These are phyloP conservation scores for Phanerodontia chrysosporium DNA, from an alignment of 768 basidiomycete species.

Conservation along the genomic window DNA sequence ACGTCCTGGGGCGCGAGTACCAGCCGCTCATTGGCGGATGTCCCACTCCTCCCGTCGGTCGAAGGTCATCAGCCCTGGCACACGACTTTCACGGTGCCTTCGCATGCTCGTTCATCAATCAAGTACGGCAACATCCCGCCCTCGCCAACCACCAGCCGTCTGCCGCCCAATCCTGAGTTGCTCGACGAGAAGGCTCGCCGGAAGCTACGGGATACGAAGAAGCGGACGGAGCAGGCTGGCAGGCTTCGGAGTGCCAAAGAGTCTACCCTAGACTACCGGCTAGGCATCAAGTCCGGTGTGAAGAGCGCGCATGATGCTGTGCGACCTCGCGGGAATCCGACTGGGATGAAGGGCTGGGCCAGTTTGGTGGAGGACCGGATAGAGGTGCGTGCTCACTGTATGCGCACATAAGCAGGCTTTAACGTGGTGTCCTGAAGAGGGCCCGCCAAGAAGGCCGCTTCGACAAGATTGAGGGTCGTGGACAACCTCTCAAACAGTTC, in stretches of 20 bases:
- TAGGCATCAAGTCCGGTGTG: constrained; percentile 45
- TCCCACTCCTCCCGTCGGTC: constrained; percentile 50
- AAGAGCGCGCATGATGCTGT: neutral
- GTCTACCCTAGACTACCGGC: constrained; percentile 69
- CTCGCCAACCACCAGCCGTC: constrained; percentile 14
- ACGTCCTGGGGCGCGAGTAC: constrained; percentile 10
- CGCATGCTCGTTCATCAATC: constrained; percentile 48
- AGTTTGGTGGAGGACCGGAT: constrained; percentile 75
- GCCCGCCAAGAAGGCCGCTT: constrained; percentile 67
- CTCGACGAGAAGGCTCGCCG: constrained; percentile 37
- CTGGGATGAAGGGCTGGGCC: constrained; percentile 69
- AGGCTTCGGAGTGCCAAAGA: constrained; percentile 63
- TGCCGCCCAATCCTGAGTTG: constrained; percentile 16
- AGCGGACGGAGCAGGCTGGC: constrained; percentile 48
- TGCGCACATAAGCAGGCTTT: neutral
- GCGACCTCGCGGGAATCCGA: constrained; percentile 43
- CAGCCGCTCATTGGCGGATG: constrained; percentile 27
- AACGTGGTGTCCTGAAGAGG: constrained; percentile 37
- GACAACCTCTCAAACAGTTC: constrained; percentile 42
- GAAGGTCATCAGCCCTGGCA: constrained; percentile 67
- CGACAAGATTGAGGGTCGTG: constrained; percentile 65
- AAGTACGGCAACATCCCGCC: constrained; percentile 45
- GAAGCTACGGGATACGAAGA: constrained; percentile 46
- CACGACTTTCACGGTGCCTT: constrained; percentile 60
- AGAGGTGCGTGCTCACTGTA: constrained; percentile 44